phyloP scores from a whole-genome alignment of 257 asterid species.

The Cordia subcordata region DNA sequence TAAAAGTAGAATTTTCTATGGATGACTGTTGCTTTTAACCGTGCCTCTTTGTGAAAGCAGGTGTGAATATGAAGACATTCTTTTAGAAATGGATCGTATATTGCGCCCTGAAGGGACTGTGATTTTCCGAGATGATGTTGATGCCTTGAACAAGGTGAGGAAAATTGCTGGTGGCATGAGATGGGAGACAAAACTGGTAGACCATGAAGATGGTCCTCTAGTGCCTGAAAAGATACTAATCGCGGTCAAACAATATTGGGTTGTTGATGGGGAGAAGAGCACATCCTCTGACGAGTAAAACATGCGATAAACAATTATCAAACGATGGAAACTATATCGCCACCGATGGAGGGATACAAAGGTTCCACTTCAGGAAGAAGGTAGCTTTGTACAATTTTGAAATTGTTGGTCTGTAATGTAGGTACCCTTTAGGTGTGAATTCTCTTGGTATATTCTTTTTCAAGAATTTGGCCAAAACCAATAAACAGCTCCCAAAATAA shows the following conservation, averaged over 20 bases:
- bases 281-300: conserved; percentile 40
- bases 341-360: not conserved
- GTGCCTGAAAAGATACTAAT: conserved; percentile 81
- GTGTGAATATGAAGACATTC: conserved; percentile 80
- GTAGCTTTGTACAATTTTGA: not conserved
- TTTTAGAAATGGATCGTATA: conserved; percentile 84
- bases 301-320: not conserved
- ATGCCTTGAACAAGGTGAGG: conserved; percentile 66
- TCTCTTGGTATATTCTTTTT: not conserved
- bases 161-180: conserved; percentile 69
- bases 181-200: conserved; percentile 71
- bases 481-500: not conserved
- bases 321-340: not conserved
- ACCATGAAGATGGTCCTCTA: conserved; percentile 89
- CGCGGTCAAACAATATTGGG: conserved; percentile 69
- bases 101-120: conserved; percentile 78
- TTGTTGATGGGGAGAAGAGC: conserved; percentile 33
- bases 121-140: conserved; percentile 73
- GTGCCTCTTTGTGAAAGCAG: conserved; percentile 22
- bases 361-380: not conserved
- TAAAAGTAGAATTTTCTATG: too few species aligned
- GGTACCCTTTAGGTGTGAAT: not conserved
- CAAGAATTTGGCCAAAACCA: not conserved
- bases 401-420: not conserved
- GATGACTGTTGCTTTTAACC: too few species aligned